A percentile compares a stretch with the other conserved stretches of the same genome.
Evolutionary conservation across 2,329 filamentous ascomycete species (phyloP).

Genomic region (Alternaria metachromatica): DNA sequence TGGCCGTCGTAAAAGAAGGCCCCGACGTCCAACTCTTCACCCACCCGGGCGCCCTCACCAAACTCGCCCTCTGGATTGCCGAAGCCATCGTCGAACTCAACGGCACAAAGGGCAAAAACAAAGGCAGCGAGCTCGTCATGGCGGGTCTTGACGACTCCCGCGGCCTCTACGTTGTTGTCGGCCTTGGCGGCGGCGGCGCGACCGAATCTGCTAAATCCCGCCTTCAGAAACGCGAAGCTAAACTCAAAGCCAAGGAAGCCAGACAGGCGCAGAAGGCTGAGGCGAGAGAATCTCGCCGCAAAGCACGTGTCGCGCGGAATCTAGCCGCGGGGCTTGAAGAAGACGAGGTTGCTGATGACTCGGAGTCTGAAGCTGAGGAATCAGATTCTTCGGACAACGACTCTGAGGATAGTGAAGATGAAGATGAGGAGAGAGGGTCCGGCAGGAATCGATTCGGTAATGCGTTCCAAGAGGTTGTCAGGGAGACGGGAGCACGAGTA

Average conservation of each 20-base stretch:
- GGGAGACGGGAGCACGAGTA: slow-evolving; percentile 87
- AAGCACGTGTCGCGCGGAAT: slow-evolving; percentile 44
- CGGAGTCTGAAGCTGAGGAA: slow-evolving; percentile 61
- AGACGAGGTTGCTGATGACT: slow-evolving; percentile 59
- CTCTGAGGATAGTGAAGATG: slow-evolving; percentile 48
- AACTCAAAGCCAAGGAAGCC: slow-evolving; percentile 62
- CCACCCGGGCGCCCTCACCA: slow-evolving; percentile 90
- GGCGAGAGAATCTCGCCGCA: slow-evolving; percentile 67
- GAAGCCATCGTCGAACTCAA: slow-evolving; percentile 93
- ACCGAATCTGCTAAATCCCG: slow-evolving; percentile 64
- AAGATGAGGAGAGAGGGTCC: slow-evolving; percentile 70
- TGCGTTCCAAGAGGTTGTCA: slow-evolving; percentile 93
- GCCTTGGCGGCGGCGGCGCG: slow-evolving; percentile 84
- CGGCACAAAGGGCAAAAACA: slow-evolving; percentile 70
- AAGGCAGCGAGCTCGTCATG: slow-evolving; percentile 84
- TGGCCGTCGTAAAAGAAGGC: slow-evolving; percentile 94
- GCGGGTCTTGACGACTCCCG: slow-evolving; percentile 86
- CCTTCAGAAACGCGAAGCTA: slow-evolving; percentile 71
- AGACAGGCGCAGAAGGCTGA: slow-evolving; percentile 61
- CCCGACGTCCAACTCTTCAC: slow-evolving; percentile 91
- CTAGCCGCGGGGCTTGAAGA: slow-evolving; percentile 67
- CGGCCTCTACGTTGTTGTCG: slow-evolving; percentile 90
- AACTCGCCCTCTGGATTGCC: slow-evolving; percentile 91
- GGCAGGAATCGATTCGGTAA: slow-evolving; percentile 90
- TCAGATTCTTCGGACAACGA: slow-evolving; percentile 62